A percentile compares a stretch with the other conserved stretches of the same genome.
Conservation (phyloP, 2,329 filamentous ascomycete genomes). For the Pyrenochaeta sp. region DNA sequence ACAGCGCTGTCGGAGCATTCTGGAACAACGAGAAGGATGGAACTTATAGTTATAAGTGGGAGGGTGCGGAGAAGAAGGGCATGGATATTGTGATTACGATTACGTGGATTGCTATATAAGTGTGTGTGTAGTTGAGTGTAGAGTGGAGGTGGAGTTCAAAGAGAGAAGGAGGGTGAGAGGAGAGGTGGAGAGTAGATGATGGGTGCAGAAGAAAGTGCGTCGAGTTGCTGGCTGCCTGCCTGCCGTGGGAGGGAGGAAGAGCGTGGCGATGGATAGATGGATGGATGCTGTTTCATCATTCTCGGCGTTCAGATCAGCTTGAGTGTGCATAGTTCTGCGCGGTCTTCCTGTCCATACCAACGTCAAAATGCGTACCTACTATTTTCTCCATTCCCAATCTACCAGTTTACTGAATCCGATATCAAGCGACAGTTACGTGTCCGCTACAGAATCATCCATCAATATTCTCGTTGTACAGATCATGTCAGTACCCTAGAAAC, state of each 20-base stretch:
- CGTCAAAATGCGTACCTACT: conserved; percentile 15
- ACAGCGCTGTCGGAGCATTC: conserved; percentile 83
- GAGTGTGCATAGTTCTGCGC: conserved; percentile 9
- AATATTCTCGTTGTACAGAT: too few relatives aligned
- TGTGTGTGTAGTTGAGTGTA: too few relatives aligned
- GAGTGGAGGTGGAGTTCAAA: too few relatives aligned
- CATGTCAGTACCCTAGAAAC: too few relatives aligned
- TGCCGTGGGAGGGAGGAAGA: too few relatives aligned
- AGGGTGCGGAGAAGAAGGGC: conserved; percentile 62
- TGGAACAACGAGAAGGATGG: conserved; percentile 92
- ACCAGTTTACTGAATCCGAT: too few relatives aligned
- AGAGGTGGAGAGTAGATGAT: conserved; percentile 1
- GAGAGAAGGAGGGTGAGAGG: too few relatives aligned
- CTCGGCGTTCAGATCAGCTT: conserved; percentile 11
- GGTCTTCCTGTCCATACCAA: conserved; percentile 2
- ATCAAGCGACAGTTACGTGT: too few relatives aligned
- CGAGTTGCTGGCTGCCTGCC: not conserved
- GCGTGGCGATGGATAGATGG: not conserved
- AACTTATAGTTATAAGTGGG: conserved; percentile 90
- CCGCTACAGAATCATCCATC: too few relatives aligned
- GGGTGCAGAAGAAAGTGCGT: not conserved
- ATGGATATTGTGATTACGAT: conserved; percentile 62
- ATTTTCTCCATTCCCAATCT: not conserved
- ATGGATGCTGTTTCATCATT: conserved; percentile 8
- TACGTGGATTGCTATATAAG: conserved; percentile 73